Base-by-base conservation (phyloP, 208 protist genomes). In the Novymonas esmeraldas region DNA sequence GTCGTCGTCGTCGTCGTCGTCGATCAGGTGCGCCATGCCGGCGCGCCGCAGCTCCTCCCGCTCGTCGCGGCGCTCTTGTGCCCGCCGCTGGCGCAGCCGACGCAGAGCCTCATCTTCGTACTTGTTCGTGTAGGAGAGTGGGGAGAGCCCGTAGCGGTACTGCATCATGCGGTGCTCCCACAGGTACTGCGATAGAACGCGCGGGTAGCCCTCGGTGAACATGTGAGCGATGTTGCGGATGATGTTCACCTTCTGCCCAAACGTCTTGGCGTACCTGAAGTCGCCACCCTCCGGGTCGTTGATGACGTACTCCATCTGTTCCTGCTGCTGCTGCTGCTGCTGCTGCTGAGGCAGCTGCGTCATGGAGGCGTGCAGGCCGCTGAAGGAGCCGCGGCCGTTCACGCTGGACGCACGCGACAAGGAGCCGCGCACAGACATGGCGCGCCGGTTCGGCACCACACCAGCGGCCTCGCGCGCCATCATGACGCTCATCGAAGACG, bases 201-300 rank as follows among this genome's bases (percentile, higher is more conserved):
- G 88, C 18, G 91, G 91, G 59, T 94, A 96, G 56, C 89, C 92
- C 64, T 94, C 87, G 34, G 85, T 92, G 81, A 92, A 92, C 89
- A 96, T 96, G 78, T 96, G 92, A n/a, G 88, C 54, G 13, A 96
- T 94, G 73, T 94, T 94, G 41, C 87, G 85, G 18, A 96, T 66
- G 65, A 94, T 91, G 39, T 62, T 62, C 45, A 83, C 65, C 51
- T 82, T 78, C 54, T 88, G 74, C 16, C 31, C 26, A 55, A 51
- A 83, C 24, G 78, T 83, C 49, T 66, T 72, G 20, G 89, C 81
- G 65, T 85, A 83, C 29, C 57, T 36, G 61, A 94, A 90, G 65
- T 95, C 92, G 54, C 92, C 88, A 54, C 92, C 89, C 61, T 96
- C 89, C 11, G 89, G 88, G 71, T 95, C 89, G 46, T 94, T 67